Percentiles rank a stretch among this genome's conserved stretches.
These are phyloP conservation scores for Zizania latifolia DNA, from an alignment of 176 grass and related monocot species.

Conservation along the genomic window DNA sequence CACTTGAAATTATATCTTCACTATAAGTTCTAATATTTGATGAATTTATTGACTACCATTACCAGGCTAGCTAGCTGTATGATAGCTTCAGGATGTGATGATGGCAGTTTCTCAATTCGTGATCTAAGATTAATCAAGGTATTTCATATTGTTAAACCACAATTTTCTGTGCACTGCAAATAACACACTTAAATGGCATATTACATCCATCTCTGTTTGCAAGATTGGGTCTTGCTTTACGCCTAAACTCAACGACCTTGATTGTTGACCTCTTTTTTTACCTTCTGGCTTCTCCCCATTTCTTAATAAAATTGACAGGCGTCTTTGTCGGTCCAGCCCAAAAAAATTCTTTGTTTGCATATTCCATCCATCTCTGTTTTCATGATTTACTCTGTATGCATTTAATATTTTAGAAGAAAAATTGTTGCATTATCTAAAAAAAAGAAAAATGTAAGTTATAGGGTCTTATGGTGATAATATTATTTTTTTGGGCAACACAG, in stretches of 20 bases:
- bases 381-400: background rate
- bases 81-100: conserved; percentile 92
- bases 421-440: too few species aligned
- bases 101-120: conserved; percentile 78
- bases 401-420: background rate
- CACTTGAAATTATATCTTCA: background rate
- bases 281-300: too few species aligned
- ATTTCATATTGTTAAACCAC: background rate
- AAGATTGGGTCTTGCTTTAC: too few species aligned
- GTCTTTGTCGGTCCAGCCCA: too few species aligned
- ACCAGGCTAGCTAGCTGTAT: conserved; percentile 66
- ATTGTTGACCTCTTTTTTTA: too few species aligned
- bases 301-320: too few species aligned
- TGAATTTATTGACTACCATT: background rate
- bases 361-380: background rate
- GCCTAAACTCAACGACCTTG: too few species aligned
- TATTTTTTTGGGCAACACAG: too few species aligned
- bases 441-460: too few species aligned
- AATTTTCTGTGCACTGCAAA: background rate
- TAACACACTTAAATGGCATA: background rate
- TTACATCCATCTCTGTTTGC: background rate
- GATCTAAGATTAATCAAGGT: conserved; percentile 86
- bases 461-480: too few species aligned
- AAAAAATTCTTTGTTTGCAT: too few species aligned
- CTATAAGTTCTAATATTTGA: background rate